Evolutionary conservation across 768 basidiomycete genomes (phyloP).

Genomic region (Lactarius psammicola): DNA sequence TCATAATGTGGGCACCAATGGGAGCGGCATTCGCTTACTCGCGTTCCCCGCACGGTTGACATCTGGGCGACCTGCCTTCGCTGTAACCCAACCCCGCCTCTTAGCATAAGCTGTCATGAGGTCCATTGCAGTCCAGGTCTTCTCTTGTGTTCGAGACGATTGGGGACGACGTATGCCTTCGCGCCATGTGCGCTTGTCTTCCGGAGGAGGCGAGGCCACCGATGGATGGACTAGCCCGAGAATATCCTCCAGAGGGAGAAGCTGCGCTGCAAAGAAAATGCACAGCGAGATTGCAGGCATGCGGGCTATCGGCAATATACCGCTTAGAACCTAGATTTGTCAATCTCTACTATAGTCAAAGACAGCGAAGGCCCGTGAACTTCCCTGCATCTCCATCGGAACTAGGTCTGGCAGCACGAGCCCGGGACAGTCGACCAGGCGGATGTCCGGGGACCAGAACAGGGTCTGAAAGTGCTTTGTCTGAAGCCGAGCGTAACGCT

Average conservation of each 20-base stretch:
- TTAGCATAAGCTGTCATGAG: constrained; percentile 76
- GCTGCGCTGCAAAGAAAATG: constrained; percentile 61
- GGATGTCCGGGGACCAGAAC: constrained; percentile 82
- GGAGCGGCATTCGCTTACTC: constrained; percentile 51
- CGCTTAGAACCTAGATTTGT: constrained; percentile 55
- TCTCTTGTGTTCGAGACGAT: constrained; percentile 25
- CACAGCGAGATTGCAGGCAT: constrained; percentile 84
- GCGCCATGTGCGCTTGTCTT: constrained; percentile 82
- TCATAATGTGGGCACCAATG: constrained; percentile 11
- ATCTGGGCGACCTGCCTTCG: constrained; percentile 88
- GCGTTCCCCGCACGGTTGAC: constrained; percentile 86
- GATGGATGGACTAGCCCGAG: constrained; percentile 57
- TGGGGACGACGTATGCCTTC: constrained; percentile 38
- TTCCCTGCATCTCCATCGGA: constrained; percentile 80
- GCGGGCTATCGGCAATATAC: constrained; percentile 75
- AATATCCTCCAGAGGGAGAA: constrained; percentile 77
- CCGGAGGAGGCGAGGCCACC: constrained; percentile 33
- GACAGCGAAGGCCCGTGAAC: constrained; percentile 18
- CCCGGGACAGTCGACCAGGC: constrained; percentile 94
- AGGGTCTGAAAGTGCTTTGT: constrained; percentile 96
- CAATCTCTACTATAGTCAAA: constrained; percentile 15
- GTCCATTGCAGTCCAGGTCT: constrained; percentile 81
- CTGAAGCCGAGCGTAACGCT: constrained; percentile 37
- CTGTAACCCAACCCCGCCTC: constrained; percentile 82
- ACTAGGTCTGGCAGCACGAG: constrained; percentile 85